Evolutionary conservation across 495 filamentous ascomycete species (phyloP).

Genomic region (Podospora tetraspora): DNA sequence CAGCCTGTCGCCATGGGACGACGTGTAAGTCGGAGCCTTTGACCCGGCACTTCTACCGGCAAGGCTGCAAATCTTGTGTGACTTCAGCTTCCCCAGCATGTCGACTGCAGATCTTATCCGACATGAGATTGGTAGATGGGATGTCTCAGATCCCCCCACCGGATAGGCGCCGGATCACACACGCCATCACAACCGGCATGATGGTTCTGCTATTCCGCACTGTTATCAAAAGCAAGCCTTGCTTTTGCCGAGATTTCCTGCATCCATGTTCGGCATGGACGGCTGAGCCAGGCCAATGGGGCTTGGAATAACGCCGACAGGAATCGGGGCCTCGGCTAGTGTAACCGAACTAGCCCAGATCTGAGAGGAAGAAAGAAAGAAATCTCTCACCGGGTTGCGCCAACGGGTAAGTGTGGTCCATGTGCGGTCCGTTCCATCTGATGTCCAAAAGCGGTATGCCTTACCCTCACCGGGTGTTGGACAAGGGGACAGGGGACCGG

Average conservation of each 20-base stretch:
- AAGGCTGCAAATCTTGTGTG: neutral
- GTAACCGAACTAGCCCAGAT: neutral
- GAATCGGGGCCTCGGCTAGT: neutral
- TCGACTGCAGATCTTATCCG: neutral
- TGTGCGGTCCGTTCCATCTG: neutral
- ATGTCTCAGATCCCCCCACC: neutral
- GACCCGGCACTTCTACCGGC: neutral
- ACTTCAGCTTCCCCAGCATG: neutral
- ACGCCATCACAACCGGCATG: neutral
- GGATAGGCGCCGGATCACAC: too few species aligned
- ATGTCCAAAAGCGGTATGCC: neutral
- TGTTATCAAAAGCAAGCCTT: too few species aligned
- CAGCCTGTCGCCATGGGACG: neutral
- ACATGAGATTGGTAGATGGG: neutral
- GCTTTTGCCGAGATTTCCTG: too few species aligned
- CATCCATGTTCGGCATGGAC: neutral
- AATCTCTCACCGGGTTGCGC: neutral
- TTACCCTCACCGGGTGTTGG: neutral
- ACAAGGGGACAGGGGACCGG: too few species aligned
- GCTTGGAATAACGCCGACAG: neutral
- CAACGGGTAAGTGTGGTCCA: neutral
- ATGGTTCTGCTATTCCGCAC: too few species aligned
- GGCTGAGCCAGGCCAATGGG: neutral
- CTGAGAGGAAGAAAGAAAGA: neutral
- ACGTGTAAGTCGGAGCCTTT: neutral